A percentile compares a stretch with the other conserved stretches of the same genome.
Evolutionary conservation across 164 flowering plant species (phyloP).

Genomic region (Tinospora cordifolia): DNA sequence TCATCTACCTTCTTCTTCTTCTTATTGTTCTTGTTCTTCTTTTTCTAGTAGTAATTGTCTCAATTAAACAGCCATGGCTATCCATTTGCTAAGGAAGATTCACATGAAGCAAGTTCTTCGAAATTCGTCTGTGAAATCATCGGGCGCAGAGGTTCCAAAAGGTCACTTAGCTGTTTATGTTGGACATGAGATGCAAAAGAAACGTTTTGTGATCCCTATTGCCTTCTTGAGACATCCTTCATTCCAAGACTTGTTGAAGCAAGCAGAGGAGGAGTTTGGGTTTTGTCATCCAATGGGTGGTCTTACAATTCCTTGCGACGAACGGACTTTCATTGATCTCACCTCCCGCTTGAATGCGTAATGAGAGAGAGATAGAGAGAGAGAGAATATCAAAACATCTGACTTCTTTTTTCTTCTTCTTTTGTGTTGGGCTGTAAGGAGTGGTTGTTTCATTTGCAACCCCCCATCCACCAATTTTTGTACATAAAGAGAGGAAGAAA

Average conservation of each 20-base stretch:
- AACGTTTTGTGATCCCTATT: conserved; percentile 34
- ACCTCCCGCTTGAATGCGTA: background rate
- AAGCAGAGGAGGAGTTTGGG: conserved; percentile 10
- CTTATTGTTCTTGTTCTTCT: no score
- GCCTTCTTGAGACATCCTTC: conserved; percentile 36
- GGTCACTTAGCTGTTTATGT: conserved; percentile 33
- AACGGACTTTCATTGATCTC: conserved; percentile 1
- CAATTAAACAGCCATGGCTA: conserved; percentile 13
- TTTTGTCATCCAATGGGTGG: conserved; percentile 16
- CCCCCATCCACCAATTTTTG: background rate
- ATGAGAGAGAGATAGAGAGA: background rate
- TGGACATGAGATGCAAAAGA: conserved; percentile 29
- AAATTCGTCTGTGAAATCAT: background rate
- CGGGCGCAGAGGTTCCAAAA: conserved; percentile 16
- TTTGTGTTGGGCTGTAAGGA: background rate
- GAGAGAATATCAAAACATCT: background rate
- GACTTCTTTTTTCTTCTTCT: background rate
- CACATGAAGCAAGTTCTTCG: conserved; percentile 16
- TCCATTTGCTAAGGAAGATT: conserved; percentile 10
- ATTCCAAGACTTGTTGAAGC: conserved; percentile 31
- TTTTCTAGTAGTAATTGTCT: background rate
- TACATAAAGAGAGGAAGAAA: background rate
- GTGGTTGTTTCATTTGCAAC: conserved; percentile 2
- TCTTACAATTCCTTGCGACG: conserved; percentile 12
- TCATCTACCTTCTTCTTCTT: no score